A percentile compares a stretch with the other conserved stretches of the same genome.
Evolutionary conservation across 208 protist species (phyloP).

Genomic region (Leishmania braziliensis): DNA sequence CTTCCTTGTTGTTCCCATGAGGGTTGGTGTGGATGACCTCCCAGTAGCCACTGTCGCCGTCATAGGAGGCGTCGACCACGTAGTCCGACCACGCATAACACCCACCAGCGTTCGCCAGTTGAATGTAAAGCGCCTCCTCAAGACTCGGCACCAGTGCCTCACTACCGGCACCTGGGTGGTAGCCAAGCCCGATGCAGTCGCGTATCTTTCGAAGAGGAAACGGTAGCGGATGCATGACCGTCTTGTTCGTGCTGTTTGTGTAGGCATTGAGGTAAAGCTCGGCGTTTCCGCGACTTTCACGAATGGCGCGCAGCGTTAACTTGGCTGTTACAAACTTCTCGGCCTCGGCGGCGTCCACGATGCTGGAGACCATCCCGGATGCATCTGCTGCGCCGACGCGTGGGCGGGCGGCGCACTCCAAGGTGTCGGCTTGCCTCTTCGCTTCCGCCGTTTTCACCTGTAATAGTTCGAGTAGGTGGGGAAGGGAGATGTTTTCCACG

Average conservation of each 20-base stretch:
- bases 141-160: constrained; percentile 21
- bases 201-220: constrained; percentile 62
- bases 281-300: constrained; percentile 25
- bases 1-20: constrained; percentile 60
- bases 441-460: background rate
- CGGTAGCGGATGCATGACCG: constrained; percentile 48
- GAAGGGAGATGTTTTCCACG: constrained; percentile 63
- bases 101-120: constrained; percentile 77
- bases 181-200: constrained; percentile 65
- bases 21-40: constrained; percentile 56
- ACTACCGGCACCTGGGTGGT: background rate
- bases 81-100: constrained; percentile 86
- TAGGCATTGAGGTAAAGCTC: constrained; percentile 51
- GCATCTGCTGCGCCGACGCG: background rate
- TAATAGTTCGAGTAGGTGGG: constrained; percentile 38
- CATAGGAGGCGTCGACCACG: constrained; percentile 68
- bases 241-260: constrained; percentile 47
- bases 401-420: constrained; percentile 15
- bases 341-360: constrained; percentile 14
- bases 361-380: background rate
- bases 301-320: constrained; percentile 60
- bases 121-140: constrained; percentile 63
- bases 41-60: constrained; percentile 59
- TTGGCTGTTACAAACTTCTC: constrained; percentile 37
- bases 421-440: background rate